Conservation (phyloP, 192 early-diverging fungal species). For the Fimicolochytrium jonesii region DNA sequence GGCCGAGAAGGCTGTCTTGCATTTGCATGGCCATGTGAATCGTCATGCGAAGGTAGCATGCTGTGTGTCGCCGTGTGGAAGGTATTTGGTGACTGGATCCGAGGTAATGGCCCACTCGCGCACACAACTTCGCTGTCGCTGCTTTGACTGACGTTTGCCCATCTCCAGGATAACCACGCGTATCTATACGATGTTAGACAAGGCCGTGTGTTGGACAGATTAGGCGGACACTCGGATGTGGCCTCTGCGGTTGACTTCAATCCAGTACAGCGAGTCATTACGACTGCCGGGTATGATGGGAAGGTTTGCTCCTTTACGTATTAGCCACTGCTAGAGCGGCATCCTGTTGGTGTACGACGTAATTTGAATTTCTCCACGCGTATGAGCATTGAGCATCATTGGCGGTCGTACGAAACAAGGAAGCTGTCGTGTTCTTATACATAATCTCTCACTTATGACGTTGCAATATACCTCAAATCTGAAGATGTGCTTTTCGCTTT, state of each 20-base stretch:
- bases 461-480: too few species aligned
- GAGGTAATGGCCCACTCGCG: slow-evolving; percentile 9
- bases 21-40: slow-evolving; percentile 37
- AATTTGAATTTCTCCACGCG: too few species aligned
- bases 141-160: neutral
- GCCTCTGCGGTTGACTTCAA: slow-evolving; percentile 30
- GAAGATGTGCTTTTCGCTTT: too few species aligned
- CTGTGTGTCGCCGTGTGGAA: slow-evolving; percentile 30
- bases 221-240: slow-evolving; percentile 21
- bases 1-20: slow-evolving; percentile 14
- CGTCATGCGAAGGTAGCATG: slow-evolving; percentile 24
- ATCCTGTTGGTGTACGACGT: too few species aligned
- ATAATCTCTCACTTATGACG: too few species aligned
- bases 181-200: slow-evolving; percentile 36
- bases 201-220: slow-evolving; percentile 10
- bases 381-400: too few species aligned
- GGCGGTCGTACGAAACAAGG: too few species aligned
- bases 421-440: too few species aligned
- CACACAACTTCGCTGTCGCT: too few species aligned
- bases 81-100: slow-evolving; percentile 31
- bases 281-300: slow-evolving; percentile 23
- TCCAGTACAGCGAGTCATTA: neutral
- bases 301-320: neutral
- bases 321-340: too few species aligned
- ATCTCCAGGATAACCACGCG: slow-evolving; percentile 31